Conservation (phyloP, 305 asterid genomes). For the Fraxinus floribunda region DNA sequence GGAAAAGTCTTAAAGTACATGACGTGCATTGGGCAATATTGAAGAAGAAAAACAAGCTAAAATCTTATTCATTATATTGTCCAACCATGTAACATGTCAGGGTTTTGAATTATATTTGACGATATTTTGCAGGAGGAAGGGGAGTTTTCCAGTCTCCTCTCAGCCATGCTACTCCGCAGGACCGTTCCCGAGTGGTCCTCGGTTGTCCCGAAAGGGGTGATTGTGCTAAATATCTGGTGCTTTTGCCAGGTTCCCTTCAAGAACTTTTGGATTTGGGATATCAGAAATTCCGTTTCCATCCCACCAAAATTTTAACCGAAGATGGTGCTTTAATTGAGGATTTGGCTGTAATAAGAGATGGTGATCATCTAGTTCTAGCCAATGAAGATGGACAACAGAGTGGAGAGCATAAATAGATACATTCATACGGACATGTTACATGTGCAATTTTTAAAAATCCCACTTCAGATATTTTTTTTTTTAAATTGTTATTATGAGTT, state of each 20-base stretch:
- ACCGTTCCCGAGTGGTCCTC: slow-evolving; percentile 46
- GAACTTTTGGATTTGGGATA: slow-evolving; percentile 59
- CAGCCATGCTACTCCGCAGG: background rate
- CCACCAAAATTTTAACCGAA: slow-evolving; percentile 44
- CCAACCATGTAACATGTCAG: background rate
- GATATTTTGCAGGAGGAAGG: slow-evolving; percentile 35
- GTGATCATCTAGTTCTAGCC: slow-evolving; percentile 64
- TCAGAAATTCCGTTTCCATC: slow-evolving; percentile 46
- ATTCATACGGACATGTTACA: background rate
- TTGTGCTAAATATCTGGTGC: slow-evolving; percentile 37
- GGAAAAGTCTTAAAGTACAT: background rate
- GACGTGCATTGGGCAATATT: background rate
- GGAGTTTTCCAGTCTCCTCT: slow-evolving; percentile 23
- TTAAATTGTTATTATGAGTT: background rate
- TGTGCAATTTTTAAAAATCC: background rate
- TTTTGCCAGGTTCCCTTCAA: slow-evolving; percentile 49
- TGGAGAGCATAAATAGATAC: background rate
- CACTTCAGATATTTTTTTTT: background rate
- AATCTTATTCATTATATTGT: background rate
- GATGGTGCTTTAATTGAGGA: slow-evolving; percentile 68
- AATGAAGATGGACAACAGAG: slow-evolving; percentile 19
- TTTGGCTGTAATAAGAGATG: slow-evolving; percentile 58
- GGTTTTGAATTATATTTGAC: background rate
- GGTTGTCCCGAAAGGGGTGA: slow-evolving; percentile 46
- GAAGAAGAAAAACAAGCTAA: background rate